phyloP scores from a whole-genome alignment of 257 asterid species.

The Lavandula angustifolia region DNA sequence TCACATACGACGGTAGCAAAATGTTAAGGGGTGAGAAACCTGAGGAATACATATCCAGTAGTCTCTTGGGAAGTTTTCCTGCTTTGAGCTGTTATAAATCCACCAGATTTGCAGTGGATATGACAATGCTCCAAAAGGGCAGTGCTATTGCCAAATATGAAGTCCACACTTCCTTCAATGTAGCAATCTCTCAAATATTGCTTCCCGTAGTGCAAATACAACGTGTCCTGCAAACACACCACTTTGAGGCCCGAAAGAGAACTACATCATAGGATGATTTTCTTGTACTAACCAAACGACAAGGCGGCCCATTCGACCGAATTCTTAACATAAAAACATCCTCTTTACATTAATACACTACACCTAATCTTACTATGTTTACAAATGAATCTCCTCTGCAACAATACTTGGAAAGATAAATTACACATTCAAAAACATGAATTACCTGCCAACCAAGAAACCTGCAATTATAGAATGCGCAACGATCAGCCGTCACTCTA shows the following conservation, averaged over 20 bases:
- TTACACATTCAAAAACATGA: not conserved
- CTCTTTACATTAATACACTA: not conserved
- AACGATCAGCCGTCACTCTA: constrained; percentile 90
- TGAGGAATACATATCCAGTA: constrained; percentile 87
- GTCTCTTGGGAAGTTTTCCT: constrained; percentile 94
- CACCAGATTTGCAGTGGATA: constrained; percentile 87
- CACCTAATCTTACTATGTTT: constrained; percentile 3
- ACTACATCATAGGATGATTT: not conserved
- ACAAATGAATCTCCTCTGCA: not conserved
- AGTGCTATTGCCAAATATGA: constrained; percentile 97
- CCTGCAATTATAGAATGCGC: constrained; percentile 88
- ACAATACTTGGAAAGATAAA: too few relatives aligned
- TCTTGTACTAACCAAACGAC: too few relatives aligned
- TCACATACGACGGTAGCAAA: not conserved
- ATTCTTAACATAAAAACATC: not conserved
- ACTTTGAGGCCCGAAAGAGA: constrained; percentile 9
- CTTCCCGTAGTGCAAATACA: constrained; percentile 89
- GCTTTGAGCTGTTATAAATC: constrained; percentile 89
- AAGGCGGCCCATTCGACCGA: too few relatives aligned
- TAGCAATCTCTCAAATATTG: constrained; percentile 90
- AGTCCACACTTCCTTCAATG: constrained; percentile 94
- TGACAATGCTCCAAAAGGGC: constrained; percentile 96
- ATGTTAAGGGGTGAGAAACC: constrained; percentile 42
- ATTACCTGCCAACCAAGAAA: constrained; percentile 97
- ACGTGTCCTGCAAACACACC: constrained; percentile 65